Conservation (phyloP, 176 grass and related monocot species). For the Thalia dealbata region DNA sequence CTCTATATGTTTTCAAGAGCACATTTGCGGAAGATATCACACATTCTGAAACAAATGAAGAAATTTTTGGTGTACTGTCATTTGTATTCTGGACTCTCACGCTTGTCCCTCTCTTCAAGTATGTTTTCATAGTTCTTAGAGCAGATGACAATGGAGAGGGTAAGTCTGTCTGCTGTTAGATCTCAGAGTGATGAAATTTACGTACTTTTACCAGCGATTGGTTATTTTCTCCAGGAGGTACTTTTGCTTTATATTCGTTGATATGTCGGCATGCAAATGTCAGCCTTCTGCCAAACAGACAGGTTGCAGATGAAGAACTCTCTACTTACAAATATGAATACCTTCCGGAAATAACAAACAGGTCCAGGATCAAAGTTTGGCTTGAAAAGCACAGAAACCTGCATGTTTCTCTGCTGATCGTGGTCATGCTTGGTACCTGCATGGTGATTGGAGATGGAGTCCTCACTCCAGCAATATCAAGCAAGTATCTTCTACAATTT, state of each 20-base stretch:
- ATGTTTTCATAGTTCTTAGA: conserved; percentile 86
- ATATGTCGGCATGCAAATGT: conserved; percentile 95
- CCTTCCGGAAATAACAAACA: conserved; percentile 38
- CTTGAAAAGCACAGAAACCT: conserved; percentile 88
- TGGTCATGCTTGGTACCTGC: conserved; percentile 93
- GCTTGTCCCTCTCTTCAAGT: conserved; percentile 85
- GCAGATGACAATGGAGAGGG: conserved; percentile 97
- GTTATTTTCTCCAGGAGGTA: conserved; percentile 51
- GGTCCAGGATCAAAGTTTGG: conserved; percentile 53
- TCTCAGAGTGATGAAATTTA: not conserved
- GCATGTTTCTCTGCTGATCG: conserved; percentile 55
- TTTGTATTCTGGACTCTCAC: conserved; percentile 99
- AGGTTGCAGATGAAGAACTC: conserved; percentile 86
- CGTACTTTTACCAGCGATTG: not conserved
- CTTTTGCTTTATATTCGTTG: conserved; percentile 84
- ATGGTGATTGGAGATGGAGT: conserved; percentile 99
- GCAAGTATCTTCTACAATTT: conserved; percentile 18
- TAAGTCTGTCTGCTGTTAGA: conserved; percentile 11
- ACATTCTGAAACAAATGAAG: conserved; percentile 89
- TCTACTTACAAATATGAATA: conserved; percentile 87
- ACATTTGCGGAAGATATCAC: conserved; percentile 97
- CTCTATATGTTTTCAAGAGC: conserved; percentile 86
- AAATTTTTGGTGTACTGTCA: conserved; percentile 88
- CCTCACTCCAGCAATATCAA: conserved; percentile 91
- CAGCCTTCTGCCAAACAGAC: conserved; percentile 79